Evolutionary conservation across 2,329 filamentous ascomycete genomes (phyloP).

Genomic region (Dactylonectria macrodidyma): DNA sequence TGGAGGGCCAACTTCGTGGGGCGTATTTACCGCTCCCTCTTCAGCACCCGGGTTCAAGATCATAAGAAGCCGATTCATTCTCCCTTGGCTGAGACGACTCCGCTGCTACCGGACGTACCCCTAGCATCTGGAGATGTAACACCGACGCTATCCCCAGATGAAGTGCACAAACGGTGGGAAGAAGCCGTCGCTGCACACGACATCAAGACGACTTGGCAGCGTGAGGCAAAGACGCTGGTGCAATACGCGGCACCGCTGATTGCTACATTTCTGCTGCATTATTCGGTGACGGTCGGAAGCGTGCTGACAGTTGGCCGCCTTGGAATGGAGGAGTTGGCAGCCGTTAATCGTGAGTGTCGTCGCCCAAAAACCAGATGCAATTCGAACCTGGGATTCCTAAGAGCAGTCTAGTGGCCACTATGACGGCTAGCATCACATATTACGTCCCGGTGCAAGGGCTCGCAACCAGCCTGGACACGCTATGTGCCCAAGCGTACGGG

Average conservation of each 20-base stretch:
- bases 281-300: conserved; percentile 82
- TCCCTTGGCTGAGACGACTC: conserved; percentile 25
- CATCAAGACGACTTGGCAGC: conserved; percentile 90
- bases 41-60: conserved; percentile 35
- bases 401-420: conserved; percentile 61
- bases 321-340: conserved; percentile 70
- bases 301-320: conserved; percentile 82
- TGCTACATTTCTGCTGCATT: conserved; percentile 80
- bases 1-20: conserved; percentile 24
- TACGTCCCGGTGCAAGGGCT: conserved; percentile 84
- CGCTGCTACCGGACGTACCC: conserved; percentile 5
- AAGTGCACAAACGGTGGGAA: conserved; percentile 70
- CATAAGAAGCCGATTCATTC: conserved; percentile 29
- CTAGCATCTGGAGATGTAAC: background rate
- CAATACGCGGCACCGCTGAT: conserved; percentile 79
- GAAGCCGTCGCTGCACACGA: conserved; percentile 83
- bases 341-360: conserved; percentile 52
- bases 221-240: conserved; percentile 84
- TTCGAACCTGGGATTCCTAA: conserved; percentile 4
- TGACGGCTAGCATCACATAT: conserved; percentile 84
- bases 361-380: fast-evolving
- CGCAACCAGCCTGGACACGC: conserved; percentile 88
- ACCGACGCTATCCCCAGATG: conserved; percentile 31
- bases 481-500: conserved; percentile 92
- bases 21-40: conserved; percentile 31